Percentiles rank a stretch among this genome's conserved stretches.
phyloP scores from a whole-genome alignment of 192 early-diverging fungal species.

The Coemansia sp. region DNA sequence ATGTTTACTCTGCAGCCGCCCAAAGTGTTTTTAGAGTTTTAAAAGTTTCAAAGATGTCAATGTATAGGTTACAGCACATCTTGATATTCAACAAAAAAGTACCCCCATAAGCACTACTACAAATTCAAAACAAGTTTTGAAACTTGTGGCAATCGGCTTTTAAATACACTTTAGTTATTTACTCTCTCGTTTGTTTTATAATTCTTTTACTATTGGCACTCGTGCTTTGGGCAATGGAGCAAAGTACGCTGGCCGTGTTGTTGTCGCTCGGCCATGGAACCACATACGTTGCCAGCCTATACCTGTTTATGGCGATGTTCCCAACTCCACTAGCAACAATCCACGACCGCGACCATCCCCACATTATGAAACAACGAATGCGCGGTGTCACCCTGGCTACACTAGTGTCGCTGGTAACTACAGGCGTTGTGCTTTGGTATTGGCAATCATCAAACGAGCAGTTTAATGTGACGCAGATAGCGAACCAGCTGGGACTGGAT shows the following conservation, averaged over 20 bases:
- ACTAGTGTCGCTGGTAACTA: constrained; percentile 3
- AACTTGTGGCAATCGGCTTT: too few species aligned
- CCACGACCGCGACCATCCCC: constrained; percentile 40
- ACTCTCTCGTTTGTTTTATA: background rate
- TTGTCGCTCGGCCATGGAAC: constrained; percentile 19
- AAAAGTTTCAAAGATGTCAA: too few species aligned
- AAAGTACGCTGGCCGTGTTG: constrained; percentile 14
- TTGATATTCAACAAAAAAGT: background rate
- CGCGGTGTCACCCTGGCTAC: constrained; percentile 21
- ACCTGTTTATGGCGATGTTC: constrained; percentile 19
- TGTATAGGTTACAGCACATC: too few species aligned
- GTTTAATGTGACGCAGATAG: background rate
- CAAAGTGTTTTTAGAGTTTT: too few species aligned
- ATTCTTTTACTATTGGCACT: background rate
- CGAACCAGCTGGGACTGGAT: constrained; percentile 17
- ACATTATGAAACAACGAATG: constrained; percentile 32
- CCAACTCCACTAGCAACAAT: constrained; percentile 6
- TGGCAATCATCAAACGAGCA: constrained; percentile 2
- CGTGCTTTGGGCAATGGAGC: background rate
- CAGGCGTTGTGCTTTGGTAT: constrained; percentile 4
- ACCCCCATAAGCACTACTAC: background rate
- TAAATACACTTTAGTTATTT: background rate
- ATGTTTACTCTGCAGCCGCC: too few species aligned
- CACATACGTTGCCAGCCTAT: constrained; percentile 35
- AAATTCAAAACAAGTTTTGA: too few species aligned